A percentile compares a stretch with the other conserved stretches of the same genome.
phyloP scores from a whole-genome alignment of 225 moss, liverwort and hornwort species.

The Physcomitrellopsis africana region DNA sequence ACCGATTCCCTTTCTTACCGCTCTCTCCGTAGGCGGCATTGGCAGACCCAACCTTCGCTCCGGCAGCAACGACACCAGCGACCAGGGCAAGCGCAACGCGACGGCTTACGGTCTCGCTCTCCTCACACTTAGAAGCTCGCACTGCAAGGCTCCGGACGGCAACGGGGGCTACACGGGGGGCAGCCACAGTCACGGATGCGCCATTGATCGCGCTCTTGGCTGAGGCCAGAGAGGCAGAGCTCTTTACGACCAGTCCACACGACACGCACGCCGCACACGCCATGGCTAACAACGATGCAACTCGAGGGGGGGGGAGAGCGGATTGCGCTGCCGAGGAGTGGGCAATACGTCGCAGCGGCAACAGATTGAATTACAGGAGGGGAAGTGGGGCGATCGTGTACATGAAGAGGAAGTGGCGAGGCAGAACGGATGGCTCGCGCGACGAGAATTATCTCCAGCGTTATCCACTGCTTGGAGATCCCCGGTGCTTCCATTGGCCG shows the following conservation, averaged over 20 bases:
- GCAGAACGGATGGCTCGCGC: constrained; percentile 22
- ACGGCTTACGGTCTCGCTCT: constrained; percentile 50
- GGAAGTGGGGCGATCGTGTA: too few relatives aligned
- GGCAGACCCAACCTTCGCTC: constrained; percentile 60
- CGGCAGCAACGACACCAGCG: constrained; percentile 56
- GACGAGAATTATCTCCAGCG: constrained; percentile 36
- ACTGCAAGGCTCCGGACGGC: constrained; percentile 27
- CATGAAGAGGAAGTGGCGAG: constrained; percentile 6
- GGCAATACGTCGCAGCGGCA: too few relatives aligned
- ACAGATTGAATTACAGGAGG: background rate
- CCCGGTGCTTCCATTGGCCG: constrained; percentile 28
- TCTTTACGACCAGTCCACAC: constrained; percentile 36
- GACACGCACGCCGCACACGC: constrained; percentile 51
- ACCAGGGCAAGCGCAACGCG: constrained; percentile 75
- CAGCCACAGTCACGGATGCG: constrained; percentile 31
- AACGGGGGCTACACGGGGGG: constrained; percentile 28
- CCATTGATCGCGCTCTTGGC: constrained; percentile 42
- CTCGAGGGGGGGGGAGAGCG: too few relatives aligned
- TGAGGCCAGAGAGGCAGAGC: constrained; percentile 39
- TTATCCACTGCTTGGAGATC: constrained; percentile 24
- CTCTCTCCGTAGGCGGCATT: constrained; percentile 89
- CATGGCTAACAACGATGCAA: constrained; percentile 26
- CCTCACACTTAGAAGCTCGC: constrained; percentile 37
- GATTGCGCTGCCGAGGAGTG: background rate
- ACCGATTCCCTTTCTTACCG: constrained; percentile 38